Evolutionary conservation across 139 green algal species (phyloP).

Genomic region (Micractinium conductrix): DNA sequence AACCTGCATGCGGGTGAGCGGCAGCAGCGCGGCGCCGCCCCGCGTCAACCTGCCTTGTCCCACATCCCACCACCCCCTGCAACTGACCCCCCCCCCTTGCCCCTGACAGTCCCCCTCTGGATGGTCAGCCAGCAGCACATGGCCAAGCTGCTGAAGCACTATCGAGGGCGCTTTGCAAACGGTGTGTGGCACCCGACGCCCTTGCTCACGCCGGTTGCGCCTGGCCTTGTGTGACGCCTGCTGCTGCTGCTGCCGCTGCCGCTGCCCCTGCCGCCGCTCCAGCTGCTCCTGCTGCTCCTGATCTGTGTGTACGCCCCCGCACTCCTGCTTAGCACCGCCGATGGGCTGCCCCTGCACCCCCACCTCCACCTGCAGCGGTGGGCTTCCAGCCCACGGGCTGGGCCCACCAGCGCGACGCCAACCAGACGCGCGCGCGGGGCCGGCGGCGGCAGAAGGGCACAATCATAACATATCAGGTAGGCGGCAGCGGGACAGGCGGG

Average conservation of each 20-base stretch:
- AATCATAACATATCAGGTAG: slow-evolving; percentile 84
- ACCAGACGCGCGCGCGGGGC: slow-evolving; percentile 37
- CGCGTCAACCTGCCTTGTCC: too few relatives aligned
- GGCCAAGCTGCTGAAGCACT: slow-evolving; percentile 65
- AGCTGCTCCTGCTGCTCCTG: too few relatives aligned
- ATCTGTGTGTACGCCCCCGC: not conserved
- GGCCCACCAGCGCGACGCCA: slow-evolving; percentile 61
- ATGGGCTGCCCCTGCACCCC: not conserved
- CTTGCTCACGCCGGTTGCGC: too few relatives aligned
- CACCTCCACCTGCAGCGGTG: slow-evolving; percentile 44
- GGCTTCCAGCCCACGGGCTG: slow-evolving; percentile 89
- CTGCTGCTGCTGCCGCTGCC: too few relatives aligned
- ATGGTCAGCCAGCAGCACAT: slow-evolving; percentile 82
- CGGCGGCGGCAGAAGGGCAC: slow-evolving; percentile 63
- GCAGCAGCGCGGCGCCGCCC: too few relatives aligned
- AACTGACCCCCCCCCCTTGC: too few relatives aligned
- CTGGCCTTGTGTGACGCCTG: too few relatives aligned
- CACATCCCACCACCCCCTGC: too few relatives aligned
- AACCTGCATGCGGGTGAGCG: too few relatives aligned
- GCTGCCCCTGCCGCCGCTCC: too few relatives aligned
- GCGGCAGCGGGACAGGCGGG: not conserved
- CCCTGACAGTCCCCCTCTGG: slow-evolving; percentile 67
- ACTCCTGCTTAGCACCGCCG: not conserved
- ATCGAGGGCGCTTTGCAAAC: slow-evolving; percentile 76
- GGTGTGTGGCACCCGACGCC: slow-evolving; percentile 44